Evolutionary conservation across 2,329 filamentous ascomycete genomes (phyloP), one percentile per base, ranked within the genome.

Genomic region (Ophiostoma populinum): DNA sequence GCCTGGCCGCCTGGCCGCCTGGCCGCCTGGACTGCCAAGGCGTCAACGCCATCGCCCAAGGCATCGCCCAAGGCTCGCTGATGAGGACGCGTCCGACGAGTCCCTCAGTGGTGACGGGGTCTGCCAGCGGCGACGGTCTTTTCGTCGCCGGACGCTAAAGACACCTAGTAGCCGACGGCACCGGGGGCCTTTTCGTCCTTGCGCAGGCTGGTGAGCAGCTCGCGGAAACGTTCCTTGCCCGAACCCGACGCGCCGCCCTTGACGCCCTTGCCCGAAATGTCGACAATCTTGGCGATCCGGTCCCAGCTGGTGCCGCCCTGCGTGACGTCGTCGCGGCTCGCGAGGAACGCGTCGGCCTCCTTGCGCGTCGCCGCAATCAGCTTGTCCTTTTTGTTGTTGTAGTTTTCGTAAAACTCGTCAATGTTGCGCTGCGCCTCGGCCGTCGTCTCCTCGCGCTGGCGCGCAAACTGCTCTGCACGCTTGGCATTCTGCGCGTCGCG

Each of bases 341-440:
- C 76, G 31, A 95, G 62, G 57, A 95, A 98, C 52, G 93, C 75
- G 51, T 95, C 87, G 6, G 87, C 90, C 48, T 98, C 90, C 55
- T 80, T 79, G 49, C 78, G 74, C 38, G 87, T 90, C 62, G 92
- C 82, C 16, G 78, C 67, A 46, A 94, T 78, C 40, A 71, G 73
- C 69, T 95, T 95, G 55, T 98, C 90, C 56, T 90, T 87, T 63
- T 94, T 93, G 57, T 79, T 76, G 64, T 95, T 95, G 66, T 98
- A 98, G 59, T 93, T 94, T 53, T 94, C 86, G 65, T 98, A 98
- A 61, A 95, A 98, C 55, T 94, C 90, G 55, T 98, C 90, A 44
- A 98, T 92, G 55, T 92, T 90, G 54, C 86, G 71, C 52, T 85
- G 83, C 9, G 90, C 90, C 47, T 90, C 83, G 54, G 82, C 75